Percentiles rank a stretch among this genome's conserved stretches.
Conservation (phyloP, 306 rosid genomes). For the Quercus glauca region DNA sequence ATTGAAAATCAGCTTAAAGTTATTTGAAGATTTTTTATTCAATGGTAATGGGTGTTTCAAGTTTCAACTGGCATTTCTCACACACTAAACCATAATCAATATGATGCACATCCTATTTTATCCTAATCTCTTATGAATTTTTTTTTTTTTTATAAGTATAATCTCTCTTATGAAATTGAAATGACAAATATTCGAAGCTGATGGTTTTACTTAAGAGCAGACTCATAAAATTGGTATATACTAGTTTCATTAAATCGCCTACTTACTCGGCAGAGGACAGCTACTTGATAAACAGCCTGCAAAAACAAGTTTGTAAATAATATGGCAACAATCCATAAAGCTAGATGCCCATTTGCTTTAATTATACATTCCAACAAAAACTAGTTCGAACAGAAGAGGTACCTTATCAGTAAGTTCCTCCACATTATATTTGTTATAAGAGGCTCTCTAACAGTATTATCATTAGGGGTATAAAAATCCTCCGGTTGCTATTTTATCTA, state of each 20-base stretch:
- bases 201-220: not conserved
- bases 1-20: too few relatives aligned
- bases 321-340: constrained; percentile 2
- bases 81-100: not conserved
- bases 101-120: not conserved
- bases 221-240: not conserved
- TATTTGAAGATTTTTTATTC: too few relatives aligned
- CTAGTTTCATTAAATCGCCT: not conserved
- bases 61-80: not conserved
- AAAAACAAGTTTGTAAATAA: constrained; percentile 14
- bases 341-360: not conserved
- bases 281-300: constrained; percentile 82
- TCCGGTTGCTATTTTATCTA: too few relatives aligned
- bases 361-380: too few relatives aligned
- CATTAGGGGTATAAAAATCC: too few relatives aligned
- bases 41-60: too few relatives aligned
- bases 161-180: not conserved
- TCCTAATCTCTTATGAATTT: not conserved
- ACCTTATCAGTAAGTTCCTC: constrained; percentile 50
- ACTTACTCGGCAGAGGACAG: constrained; percentile 83
- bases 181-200: not conserved
- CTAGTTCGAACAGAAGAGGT: too few relatives aligned
- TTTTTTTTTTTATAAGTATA: not conserved
- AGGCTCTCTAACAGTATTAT: constrained; percentile 59
- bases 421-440: constrained; percentile 96